These are phyloP conservation scores for Lactarius psammicola DNA, from an alignment of 768 basidiomycete species.

Conservation along the genomic window DNA sequence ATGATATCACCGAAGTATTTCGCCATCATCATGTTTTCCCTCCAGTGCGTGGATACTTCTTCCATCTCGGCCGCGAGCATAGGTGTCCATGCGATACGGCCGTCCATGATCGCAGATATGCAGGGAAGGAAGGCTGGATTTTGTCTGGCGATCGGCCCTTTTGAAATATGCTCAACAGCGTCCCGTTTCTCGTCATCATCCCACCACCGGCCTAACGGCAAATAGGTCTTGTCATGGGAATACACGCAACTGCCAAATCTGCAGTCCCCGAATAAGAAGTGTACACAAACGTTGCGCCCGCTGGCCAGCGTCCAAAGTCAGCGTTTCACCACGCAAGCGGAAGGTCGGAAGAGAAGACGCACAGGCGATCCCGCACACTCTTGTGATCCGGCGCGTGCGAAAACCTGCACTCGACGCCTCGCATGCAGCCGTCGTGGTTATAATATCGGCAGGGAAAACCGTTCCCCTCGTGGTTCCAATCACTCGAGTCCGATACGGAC, in stretches of 20 bases:
- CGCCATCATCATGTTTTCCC: background rate
- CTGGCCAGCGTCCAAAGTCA: conserved; percentile 35
- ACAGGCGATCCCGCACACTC: conserved; percentile 56
- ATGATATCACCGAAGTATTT: background rate
- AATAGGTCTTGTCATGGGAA: conserved; percentile 46
- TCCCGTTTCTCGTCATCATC: background rate
- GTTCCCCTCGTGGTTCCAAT: conserved; percentile 52
- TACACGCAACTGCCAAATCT: conserved; percentile 47
- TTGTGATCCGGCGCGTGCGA: conserved; percentile 57
- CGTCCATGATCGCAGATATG: background rate
- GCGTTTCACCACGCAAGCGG: background rate
- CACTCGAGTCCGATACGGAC: conserved; percentile 50
- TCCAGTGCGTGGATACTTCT: background rate
- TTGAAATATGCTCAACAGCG: background rate
- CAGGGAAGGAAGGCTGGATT: conserved; percentile 2
- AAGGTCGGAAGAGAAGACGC: conserved; percentile 30
- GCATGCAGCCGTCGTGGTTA: conserved; percentile 52
- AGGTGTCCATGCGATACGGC: conserved; percentile 11
- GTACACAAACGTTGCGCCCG: conserved; percentile 52
- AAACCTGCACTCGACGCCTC: conserved; percentile 44
- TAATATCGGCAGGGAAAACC: conserved; percentile 55
- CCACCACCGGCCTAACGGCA: conserved; percentile 52
- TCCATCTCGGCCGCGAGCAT: conserved; percentile 6
- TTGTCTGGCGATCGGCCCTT: too few species aligned
- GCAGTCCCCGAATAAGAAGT: conserved; percentile 42